These are phyloP conservation scores for Parathielavia appendiculata DNA, from an alignment of 495 filamentous ascomycete species.

Conservation along the genomic window DNA sequence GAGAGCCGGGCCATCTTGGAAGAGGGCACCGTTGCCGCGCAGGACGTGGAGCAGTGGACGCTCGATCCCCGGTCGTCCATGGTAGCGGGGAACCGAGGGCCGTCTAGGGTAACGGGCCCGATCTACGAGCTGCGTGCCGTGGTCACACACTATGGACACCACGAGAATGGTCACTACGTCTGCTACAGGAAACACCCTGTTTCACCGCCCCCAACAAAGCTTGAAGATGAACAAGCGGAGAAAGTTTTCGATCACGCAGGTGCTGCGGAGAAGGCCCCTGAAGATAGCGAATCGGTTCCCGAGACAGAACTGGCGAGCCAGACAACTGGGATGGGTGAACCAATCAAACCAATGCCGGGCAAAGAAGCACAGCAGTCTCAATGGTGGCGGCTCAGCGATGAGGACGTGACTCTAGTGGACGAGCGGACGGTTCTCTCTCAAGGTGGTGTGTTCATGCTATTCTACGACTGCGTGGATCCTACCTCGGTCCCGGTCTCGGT, in stretches of 20 bases:
- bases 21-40: neutral
- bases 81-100: conserved; percentile 48
- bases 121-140: conserved; percentile 78
- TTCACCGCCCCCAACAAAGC: neutral
- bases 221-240: neutral
- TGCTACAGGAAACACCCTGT: conserved; percentile 70
- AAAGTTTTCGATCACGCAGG: neutral
- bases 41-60: conserved; percentile 58
- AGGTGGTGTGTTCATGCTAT: conserved; percentile 92
- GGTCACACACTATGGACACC: conserved; percentile 80
- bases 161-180: conserved; percentile 95
- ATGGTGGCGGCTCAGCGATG: conserved; percentile 87
- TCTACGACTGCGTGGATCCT: conserved; percentile 72
- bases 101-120: conserved; percentile 45
- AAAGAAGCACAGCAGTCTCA: conserved; percentile 17
- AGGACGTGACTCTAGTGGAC: conserved; percentile 66
- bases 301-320: neutral
- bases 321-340: neutral
- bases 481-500: conserved; percentile 25
- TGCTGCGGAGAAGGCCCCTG: neutral
- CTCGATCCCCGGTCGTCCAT: conserved; percentile 62
- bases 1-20: conserved; percentile 9
- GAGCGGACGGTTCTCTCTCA: conserved; percentile 70
- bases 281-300: neutral
- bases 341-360: neutral